A percentile compares a stretch with the other conserved stretches of the same genome.
Evolutionary conservation across 1,139 yeast genomes (phyloP).

Genomic region (Arxiozyma heterogenica): DNA sequence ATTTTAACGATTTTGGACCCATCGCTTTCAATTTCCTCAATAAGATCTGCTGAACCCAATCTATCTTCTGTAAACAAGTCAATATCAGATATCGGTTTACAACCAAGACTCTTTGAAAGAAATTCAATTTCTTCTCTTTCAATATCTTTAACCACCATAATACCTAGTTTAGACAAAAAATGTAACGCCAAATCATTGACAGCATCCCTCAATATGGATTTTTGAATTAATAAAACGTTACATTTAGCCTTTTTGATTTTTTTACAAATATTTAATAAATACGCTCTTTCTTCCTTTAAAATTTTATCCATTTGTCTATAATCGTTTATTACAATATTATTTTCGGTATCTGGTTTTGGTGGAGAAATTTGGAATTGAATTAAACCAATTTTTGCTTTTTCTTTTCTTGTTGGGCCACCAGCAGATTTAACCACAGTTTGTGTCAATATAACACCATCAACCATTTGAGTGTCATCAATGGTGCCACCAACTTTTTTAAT

Average conservation of each 20-base stretch:
- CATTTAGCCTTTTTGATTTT: constrained; percentile 95
- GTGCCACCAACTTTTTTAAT: constrained; percentile 96
- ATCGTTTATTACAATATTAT: constrained; percentile 92
- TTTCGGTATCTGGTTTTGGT: constrained; percentile 98
- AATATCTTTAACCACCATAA: constrained; percentile 88
- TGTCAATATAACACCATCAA: constrained; percentile 88
- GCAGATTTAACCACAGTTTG: constrained; percentile 84
- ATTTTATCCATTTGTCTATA: constrained; percentile 99
- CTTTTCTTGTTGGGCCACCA: constrained; percentile 94
- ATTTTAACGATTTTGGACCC: constrained; percentile 89
- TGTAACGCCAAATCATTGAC: constrained; percentile 94
- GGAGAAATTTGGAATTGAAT: constrained; percentile 96
- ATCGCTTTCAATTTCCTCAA: constrained; percentile 85
- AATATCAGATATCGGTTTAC: constrained; percentile 93
- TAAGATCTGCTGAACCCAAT: constrained; percentile 81
- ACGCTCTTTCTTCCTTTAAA: constrained; percentile 93
- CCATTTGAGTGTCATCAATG: constrained; percentile 88
- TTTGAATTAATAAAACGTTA: constrained; percentile 86
- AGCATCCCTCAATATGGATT: constrained; percentile 92
- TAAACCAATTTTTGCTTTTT: constrained; percentile 86
- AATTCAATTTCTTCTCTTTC: constrained; percentile 97
- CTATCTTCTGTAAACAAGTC: constrained; percentile 90
- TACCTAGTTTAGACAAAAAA: constrained; percentile 83
- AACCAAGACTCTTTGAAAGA: constrained; percentile 81
- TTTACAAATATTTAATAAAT: constrained; percentile 86